These are phyloP conservation scores for Eucalyptus shirleyi DNA, from an alignment of 345 rosid species.

Conservation along the genomic window DNA sequence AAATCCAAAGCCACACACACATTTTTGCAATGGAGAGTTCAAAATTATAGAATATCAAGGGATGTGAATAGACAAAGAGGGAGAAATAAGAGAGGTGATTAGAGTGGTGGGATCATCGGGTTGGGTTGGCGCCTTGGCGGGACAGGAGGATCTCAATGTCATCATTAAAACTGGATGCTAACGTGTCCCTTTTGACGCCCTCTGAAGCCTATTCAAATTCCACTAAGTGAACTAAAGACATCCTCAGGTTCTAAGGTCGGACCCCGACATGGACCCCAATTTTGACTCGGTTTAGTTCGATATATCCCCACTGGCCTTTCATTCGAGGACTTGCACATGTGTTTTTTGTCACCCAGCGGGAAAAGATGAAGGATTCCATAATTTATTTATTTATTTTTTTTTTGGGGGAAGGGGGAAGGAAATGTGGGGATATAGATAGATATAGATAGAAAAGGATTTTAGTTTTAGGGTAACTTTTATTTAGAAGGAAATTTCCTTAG, in stretches of 20 bases:
- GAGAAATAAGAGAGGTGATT: background rate
- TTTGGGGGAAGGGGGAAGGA: rapidly evolving
- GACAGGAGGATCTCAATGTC: slow-evolving; percentile 23
- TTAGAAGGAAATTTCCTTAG: background rate
- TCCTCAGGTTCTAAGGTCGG: background rate
- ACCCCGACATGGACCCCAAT: background rate
- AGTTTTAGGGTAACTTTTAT: background rate
- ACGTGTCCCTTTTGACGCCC: background rate
- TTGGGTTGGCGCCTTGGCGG: slow-evolving; percentile 4
- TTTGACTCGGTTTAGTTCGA: background rate
- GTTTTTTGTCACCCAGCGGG: background rate
- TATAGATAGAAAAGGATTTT: background rate
- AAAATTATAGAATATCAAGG: background rate
- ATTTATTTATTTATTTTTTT: rapidly evolving
- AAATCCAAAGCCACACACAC: background rate
- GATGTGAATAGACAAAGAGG: background rate
- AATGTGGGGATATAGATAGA: background rate
- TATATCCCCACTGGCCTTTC: background rate
- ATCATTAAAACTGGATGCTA: slow-evolving; percentile 26
- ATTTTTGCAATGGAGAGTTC: background rate
- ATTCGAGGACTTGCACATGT: background rate
- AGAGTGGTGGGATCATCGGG: slow-evolving; percentile 7
- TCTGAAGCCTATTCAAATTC: background rate
- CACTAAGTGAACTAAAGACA: background rate
- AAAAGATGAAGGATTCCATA: background rate